Base-by-base conservation (phyloP, 331 rosid species). In the Rhamnella rubrinervis region DNA sequence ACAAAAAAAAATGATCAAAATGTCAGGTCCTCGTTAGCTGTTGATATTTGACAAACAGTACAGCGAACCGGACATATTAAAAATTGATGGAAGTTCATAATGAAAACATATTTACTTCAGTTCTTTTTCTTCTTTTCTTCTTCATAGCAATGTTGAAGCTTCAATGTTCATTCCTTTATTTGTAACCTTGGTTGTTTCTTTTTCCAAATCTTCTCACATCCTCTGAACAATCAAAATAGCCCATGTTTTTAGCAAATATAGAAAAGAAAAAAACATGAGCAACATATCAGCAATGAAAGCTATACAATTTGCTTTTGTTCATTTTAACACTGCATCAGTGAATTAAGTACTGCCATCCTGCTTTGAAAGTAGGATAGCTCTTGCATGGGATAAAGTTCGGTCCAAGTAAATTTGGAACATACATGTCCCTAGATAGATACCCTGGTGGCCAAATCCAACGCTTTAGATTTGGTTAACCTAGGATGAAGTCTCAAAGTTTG, bases 1-100 rank as follows among this genome's bases (percentile, higher is more conserved):
- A 80, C 55, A 88, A 75, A 64, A 84, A 67, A 65, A 69, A 83
- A 82, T 81, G 78, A 70, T 59, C n/a, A 53, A 73, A 5, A n/a
- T 64, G 8, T 21, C 8, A 19, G 47, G 6, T 53, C 53, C 58
- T 59, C 26, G 14, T 6, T 65, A 72, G 74, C 65, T 21, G 6
- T 28, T 57, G 63, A 18, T 55, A 31, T 67, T 18, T 18, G 49
- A 40, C 37, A 41, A 59, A 8, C 10, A 11, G 41, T 49, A 3
- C 4, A 58, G 59, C 37, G 37, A 52, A 46, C 41, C 44, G 71
- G 63, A 56, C 8, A 23, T n/a, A 1, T 59, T 49, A 23, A 16
- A 63, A 40, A 37, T 65, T 14, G 17, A 13, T 11, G n/a, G 15
- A 58, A 58, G 17, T 23, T 6, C 26, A 14, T 9, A 53, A 58